Percentiles rank a stretch among this genome's conserved stretches.
Conservation (phyloP, 2,329 filamentous ascomycete genomes). For the Alternaria brassicicola region DNA sequence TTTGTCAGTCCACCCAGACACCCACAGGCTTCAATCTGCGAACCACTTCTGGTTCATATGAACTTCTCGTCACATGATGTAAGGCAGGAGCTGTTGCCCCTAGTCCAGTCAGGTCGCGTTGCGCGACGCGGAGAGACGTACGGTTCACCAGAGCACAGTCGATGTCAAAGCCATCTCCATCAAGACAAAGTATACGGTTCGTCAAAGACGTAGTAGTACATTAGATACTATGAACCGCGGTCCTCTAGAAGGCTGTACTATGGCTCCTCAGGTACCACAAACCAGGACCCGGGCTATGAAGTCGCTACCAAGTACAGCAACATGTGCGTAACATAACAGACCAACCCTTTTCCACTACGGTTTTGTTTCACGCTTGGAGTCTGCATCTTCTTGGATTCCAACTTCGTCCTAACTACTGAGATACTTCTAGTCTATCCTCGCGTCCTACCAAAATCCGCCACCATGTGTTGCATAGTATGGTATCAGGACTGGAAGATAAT, state of each 20-base stretch:
- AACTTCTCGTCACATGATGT: neutral
- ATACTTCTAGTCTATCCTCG: neutral
- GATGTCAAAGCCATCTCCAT: neutral
- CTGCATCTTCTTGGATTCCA: neutral
- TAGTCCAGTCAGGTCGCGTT: neutral
- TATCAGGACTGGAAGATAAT: neutral
- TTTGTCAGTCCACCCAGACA: neutral
- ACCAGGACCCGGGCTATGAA: neutral
- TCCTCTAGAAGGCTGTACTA: neutral
- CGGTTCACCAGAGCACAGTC: neutral
- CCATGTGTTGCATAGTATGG: neutral
- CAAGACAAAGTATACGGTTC: neutral
- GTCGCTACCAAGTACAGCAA: neutral
- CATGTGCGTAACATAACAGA: neutral
- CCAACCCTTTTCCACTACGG: neutral
- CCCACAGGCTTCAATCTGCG: neutral
- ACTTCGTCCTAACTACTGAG: neutral
- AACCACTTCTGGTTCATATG: neutral
- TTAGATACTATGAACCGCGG: neutral
- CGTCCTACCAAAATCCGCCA: neutral
- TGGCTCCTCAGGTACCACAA: neutral
- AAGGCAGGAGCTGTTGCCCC: neutral
- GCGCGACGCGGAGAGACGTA: neutral
- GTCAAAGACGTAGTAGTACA: neutral
- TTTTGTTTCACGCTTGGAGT: neutral